phyloP scores from a whole-genome alignment of 768 basidiomycete genomes.

The Lactarius hengduanensis region DNA sequence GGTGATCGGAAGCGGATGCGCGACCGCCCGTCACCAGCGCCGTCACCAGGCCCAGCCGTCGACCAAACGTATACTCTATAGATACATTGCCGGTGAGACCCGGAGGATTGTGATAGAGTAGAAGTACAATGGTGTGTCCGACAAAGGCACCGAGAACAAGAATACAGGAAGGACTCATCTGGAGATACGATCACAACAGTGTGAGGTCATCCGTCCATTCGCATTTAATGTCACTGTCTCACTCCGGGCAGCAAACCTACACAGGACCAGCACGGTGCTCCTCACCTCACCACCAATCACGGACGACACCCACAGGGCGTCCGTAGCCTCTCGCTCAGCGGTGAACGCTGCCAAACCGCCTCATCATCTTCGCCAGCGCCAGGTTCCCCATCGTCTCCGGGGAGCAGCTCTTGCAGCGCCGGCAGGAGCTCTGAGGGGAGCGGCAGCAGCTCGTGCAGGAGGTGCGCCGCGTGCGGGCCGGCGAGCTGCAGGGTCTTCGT shows the following conservation, averaged over 20 bases:
- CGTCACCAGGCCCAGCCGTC: too few species aligned
- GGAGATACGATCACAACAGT: not conserved
- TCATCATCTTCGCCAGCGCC: not conserved
- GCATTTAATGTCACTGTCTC: not conserved
- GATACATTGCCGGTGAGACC: not conserved
- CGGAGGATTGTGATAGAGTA: not conserved
- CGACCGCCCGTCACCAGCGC: too few species aligned
- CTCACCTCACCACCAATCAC: not conserved
- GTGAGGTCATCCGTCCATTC: not conserved
- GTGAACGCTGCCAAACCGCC: not conserved
- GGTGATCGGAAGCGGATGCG: too few species aligned
- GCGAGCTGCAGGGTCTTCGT: conserved; percentile 6
- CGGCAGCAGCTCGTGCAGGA: not conserved
- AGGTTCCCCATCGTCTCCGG: not conserved
- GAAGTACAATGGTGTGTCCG: not conserved
- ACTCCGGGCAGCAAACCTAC: not conserved
- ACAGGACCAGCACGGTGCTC: not conserved
- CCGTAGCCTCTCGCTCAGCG: not conserved
- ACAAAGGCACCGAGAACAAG: not conserved
- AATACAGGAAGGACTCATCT: not conserved
- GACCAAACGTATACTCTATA: too few species aligned
- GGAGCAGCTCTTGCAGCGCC: conserved; percentile 4
- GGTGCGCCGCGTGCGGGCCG: not conserved
- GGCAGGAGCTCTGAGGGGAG: conserved; percentile 4
- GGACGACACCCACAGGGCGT: not conserved